Evolutionary conservation across 2,329 filamentous ascomycete species (phyloP).

Genomic region (Dryadomyces quercus-mongolicae): DNA sequence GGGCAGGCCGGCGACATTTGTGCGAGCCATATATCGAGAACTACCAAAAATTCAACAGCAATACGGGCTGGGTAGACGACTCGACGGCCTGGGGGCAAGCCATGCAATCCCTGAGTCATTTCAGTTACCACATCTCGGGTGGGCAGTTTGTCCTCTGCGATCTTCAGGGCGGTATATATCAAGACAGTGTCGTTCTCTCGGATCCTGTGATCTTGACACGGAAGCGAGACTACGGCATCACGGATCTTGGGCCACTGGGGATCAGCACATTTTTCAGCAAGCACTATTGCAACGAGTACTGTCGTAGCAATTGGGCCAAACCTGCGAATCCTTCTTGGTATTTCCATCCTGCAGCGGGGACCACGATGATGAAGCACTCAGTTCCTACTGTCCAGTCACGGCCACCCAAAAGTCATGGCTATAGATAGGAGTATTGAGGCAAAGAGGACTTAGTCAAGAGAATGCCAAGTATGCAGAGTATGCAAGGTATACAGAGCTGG

Average conservation of each 20-base stretch:
- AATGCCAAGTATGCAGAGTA: no score
- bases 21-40: conserved; percentile 27
- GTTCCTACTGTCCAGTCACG: no score
- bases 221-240: conserved; percentile 22
- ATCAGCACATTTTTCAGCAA: conserved; percentile 27
- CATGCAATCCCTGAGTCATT: conserved; percentile 32
- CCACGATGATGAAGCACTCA: neutral
- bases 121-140: conserved; percentile 25
- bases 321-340: conserved; percentile 5
- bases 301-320: conserved; percentile 16
- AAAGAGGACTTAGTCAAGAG: no score
- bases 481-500: no score
- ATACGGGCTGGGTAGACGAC: conserved; percentile 24
- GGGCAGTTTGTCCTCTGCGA: conserved; percentile 27
- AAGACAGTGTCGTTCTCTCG: conserved; percentile 21
- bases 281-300: conserved; percentile 22
- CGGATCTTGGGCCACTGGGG: conserved; percentile 25
- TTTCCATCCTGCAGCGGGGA: neutral
- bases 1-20: conserved; percentile 16
- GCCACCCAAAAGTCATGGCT: no score
- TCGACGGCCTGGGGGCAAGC: conserved; percentile 19
- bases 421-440: no score
- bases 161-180: conserved; percentile 28
- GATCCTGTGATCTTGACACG: conserved; percentile 29
- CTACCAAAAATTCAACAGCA: conserved; percentile 31